Evolutionary conservation across 2,329 filamentous ascomycete species (phyloP), one percentile per base, ranked within the genome.

Genomic region (Fusarium fracticaudum): DNA sequence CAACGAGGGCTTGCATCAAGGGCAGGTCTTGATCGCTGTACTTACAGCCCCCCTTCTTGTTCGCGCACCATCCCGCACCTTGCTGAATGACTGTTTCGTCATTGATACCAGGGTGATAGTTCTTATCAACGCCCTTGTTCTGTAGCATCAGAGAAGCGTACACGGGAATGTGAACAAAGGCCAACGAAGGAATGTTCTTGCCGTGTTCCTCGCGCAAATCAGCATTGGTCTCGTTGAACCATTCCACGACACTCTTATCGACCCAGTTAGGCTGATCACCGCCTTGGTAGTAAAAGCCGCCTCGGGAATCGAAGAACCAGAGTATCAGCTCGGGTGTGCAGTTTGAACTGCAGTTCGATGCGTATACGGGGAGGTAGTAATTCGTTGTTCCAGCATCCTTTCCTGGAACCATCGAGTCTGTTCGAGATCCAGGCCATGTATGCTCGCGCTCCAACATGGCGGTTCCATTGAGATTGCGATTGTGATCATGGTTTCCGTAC

Each of bases 281-380:
- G 14, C 81, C 69, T 62, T 85, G 85, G 75, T 86, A 89, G 44
- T 84, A 82, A 51, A 83, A 84, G 12, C 90, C 90, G 26, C 90
- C 90, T n/a, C 87, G 84, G 58, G 85, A 88, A 76, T 93, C 91
- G 71, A 94, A 93, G 82, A 93, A 93, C 90, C 91, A 94, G 1
- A 94, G 83, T 2, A 93, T 76, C 12, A 85, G 68, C 31, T 83
- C 80, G 0, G 84, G 83, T 0, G 75, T 65, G 60, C 84, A 85
- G 14, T 74, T 55, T 5, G 38, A 31, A 6, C 66, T 68, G 54
- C 84, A 85, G 13, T 78, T 68, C 9, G 77, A 64, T 24, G 79
- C 76, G 35, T 83, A 84, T 1, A 86, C 81, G 0, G 84, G 83
- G 1, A 86, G 77, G 62, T 85, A 82, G 67, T 86, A 86, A 50